Evolutionary conservation across 1,284 basidiomycete genomes (phyloP).

Genomic region (Bondarzewia mesenterica): DNA sequence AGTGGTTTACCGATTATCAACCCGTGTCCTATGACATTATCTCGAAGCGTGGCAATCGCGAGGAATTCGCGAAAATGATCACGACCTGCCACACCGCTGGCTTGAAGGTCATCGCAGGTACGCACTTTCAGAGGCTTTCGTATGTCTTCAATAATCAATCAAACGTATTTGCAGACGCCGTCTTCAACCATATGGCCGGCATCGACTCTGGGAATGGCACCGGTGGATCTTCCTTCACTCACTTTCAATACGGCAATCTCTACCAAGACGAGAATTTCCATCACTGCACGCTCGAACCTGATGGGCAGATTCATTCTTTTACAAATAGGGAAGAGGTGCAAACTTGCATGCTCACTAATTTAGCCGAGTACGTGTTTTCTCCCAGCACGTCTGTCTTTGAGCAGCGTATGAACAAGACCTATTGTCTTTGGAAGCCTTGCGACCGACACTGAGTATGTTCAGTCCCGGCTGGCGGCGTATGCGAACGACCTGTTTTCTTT

Average conservation of each 20-base stretch:
- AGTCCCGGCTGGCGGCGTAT: constrained; percentile 43
- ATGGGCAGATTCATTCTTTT: neutral
- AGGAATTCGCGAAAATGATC: constrained; percentile 50
- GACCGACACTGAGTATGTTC: constrained; percentile 55
- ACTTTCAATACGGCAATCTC: constrained; percentile 51
- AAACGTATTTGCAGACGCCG: constrained; percentile 33
- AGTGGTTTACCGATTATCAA: constrained; percentile 70
- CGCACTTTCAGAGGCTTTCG: neutral
- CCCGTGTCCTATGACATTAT: constrained; percentile 55
- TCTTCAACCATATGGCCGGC: constrained; percentile 63
- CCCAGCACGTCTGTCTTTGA: constrained; percentile 40
- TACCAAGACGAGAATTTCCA: constrained; percentile 25
- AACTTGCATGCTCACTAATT: constrained; percentile 33
- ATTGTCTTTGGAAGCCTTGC: constrained; percentile 51
- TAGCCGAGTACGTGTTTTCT: constrained; percentile 42
- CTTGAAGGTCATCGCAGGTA: constrained; percentile 45
- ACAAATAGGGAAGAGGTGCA: neutral
- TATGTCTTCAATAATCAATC: neutral
- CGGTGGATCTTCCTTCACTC: constrained; percentile 31
- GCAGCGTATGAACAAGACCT: constrained; percentile 47
- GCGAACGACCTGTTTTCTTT: constrained; percentile 54
- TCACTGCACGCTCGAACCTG: neutral
- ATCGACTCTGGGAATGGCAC: constrained; percentile 16
- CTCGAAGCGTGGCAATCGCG: constrained; percentile 48
- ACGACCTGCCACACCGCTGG: constrained; percentile 50